A percentile compares a stretch with the other conserved stretches of the same genome.
Conservation (phyloP, 139 green algal genomes). For the Tetraselmis striata region DNA sequence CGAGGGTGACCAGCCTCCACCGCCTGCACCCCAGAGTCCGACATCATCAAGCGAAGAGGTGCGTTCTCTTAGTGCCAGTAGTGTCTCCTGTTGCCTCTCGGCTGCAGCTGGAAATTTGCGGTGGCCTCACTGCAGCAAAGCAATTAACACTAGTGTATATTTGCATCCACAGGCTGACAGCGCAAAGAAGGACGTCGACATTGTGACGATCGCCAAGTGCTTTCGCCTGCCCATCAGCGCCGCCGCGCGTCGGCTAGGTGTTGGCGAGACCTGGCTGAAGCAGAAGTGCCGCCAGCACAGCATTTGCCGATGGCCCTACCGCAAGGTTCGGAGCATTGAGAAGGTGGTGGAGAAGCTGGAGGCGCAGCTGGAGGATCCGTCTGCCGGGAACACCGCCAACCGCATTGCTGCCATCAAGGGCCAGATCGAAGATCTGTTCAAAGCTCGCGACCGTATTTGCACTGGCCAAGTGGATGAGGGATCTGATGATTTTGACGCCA, state of each 20-base stretch:
- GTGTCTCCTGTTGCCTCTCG: no score
- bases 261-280: conserved; percentile 61
- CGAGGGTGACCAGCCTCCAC: not conserved
- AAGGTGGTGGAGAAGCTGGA: conserved; percentile 48
- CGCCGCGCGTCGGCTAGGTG: conserved; percentile 38
- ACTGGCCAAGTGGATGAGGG: not conserved
- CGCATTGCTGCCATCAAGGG: not conserved
- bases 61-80: no score
- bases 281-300: conserved; percentile 56
- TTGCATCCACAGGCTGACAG: not conserved
- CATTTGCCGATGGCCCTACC: conserved; percentile 56
- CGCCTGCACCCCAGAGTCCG: not conserved
- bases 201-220: not conserved
- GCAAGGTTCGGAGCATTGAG: conserved; percentile 48
- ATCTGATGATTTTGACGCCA: not conserved
- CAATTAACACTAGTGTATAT: no score
- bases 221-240: conserved; percentile 44
- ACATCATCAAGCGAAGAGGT: not conserved
- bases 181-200: conserved; percentile 1
- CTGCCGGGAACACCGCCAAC: not conserved
- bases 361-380: not conserved
- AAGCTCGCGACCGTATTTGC: not conserved
- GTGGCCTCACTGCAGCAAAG: no score
- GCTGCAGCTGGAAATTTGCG: no score
- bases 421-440: not conserved